Evolutionary conservation across 1,284 basidiomycete genomes (phyloP), one percentile per base, ranked within the genome.

Genomic region (Bjerkandera adusta): DNA sequence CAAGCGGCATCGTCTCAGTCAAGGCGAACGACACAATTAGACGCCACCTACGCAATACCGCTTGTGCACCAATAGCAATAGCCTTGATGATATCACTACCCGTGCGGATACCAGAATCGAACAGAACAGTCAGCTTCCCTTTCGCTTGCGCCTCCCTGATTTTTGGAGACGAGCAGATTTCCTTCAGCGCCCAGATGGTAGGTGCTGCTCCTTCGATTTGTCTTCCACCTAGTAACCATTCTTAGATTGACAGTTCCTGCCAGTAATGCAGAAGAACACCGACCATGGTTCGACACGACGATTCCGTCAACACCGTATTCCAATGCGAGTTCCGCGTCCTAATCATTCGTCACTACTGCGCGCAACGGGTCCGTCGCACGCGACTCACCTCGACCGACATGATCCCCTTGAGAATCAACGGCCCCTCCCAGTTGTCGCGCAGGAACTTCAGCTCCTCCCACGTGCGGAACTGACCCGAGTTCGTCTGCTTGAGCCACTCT

Each of bases 191-290:
- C 54, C 81, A 79, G 11, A 92, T 66, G 1, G 87, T 81, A 0
- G 82, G 79, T 13, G 91, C 76, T 1, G 82, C 83, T 3, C 89
- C 89, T 59, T 93, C 90, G 3, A 93, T 75, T 62, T 92, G 89
- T 24, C 89, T 73, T 1, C 88, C 89, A 24, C 88, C 84, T 84
- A 39, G 36, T 24, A 13, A 33, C 15, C 24, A 16, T 20, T 13
- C n/a, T 53, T 15, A 43, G 35, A 12, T 16, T 41, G 11, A 8
- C 8, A n/a, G 18, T 21, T 15, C 18, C 25, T 15, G 15, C 10
- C 26, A 24, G 21, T 11, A 24, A 13, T 33, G 37, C 22, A 45
- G 43, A 22, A 22, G 5, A 25, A 15, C 12, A 47, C 53, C 27
- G 26, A 81, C 85, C 90, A 57, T 93, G 90, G 58, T 92, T 92